Conservation (phyloP, 441 rosid genomes). For the Euphorbia celastroides region DNA sequence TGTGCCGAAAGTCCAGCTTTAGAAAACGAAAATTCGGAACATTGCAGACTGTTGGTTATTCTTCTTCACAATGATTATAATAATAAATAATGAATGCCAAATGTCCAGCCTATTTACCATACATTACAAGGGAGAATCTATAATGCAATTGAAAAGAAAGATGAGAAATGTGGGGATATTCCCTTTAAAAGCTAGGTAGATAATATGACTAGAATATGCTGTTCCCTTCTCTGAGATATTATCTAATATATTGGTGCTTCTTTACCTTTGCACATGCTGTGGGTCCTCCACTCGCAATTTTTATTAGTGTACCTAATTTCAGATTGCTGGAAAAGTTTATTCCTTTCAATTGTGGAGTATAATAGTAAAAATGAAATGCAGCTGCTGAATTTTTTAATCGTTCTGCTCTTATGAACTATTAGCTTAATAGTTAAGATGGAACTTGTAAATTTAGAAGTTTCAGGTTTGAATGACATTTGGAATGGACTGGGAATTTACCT, state of each 20-base stretch:
- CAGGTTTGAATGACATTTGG: too few species aligned
- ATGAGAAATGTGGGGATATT: conserved; percentile 9
- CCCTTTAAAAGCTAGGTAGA: background rate
- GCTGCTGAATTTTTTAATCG: background rate
- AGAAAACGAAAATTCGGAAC: conserved; percentile 4
- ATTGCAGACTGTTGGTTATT: conserved; percentile 18
- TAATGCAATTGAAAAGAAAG: conserved; percentile 13
- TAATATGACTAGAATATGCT: conserved; percentile 11
- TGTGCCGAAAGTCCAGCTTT: background rate
- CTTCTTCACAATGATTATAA: background rate
- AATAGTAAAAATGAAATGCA: background rate
- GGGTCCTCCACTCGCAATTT: conserved; percentile 17
- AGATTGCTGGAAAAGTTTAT: background rate
- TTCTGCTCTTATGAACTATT: background rate
- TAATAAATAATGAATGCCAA: conserved; percentile 17
- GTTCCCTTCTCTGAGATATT: conserved; percentile 13
- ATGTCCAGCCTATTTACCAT: conserved; percentile 17
- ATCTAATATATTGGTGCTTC: conserved; percentile 15
- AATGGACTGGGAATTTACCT: too few species aligned
- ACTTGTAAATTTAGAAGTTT: too few species aligned
- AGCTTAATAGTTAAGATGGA: too few species aligned
- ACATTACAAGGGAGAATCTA: conserved; percentile 17
- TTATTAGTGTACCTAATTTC: background rate
- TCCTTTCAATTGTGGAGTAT: background rate
- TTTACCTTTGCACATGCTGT: conserved; percentile 27